These are phyloP conservation scores for Calocybe indica DNA, from an alignment of 768 basidiomycete species.

Conservation along the genomic window DNA sequence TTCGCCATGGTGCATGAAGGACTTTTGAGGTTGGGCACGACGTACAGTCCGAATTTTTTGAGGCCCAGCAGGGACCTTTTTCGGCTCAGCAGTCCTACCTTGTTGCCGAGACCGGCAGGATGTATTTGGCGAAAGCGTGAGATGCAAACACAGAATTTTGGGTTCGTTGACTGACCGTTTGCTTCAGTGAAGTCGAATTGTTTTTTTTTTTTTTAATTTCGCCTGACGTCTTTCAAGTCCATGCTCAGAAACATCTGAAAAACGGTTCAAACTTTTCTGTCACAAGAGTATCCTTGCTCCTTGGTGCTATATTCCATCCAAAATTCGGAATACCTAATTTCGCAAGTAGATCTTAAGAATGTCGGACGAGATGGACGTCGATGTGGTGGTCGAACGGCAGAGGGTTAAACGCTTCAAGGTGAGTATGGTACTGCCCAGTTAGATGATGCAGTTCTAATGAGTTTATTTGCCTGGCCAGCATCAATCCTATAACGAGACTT, in stretches of 20 bases:
- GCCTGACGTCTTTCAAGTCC: too few relatives aligned
- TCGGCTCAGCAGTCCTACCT: too few relatives aligned
- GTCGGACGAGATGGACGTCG: constrained; percentile 6
- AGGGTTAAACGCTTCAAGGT: constrained; percentile 51
- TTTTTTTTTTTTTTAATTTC: not conserved
- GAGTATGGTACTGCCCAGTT: not conserved
- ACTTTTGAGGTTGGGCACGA: too few relatives aligned
- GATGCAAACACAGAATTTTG: not conserved
- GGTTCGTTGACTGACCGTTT: not conserved
- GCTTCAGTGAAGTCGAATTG: not conserved
- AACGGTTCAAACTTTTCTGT: too few relatives aligned
- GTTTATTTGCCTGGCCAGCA: constrained; percentile 35
- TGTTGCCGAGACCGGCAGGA: not conserved
- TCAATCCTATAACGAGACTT: constrained; percentile 61
- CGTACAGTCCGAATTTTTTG: too few relatives aligned
- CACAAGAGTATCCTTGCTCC: too few relatives aligned
- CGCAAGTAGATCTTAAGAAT: too few relatives aligned
- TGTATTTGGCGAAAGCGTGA: not conserved
- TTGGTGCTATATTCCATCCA: too few relatives aligned
- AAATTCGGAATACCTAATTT: too few relatives aligned
- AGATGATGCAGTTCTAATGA: not conserved
- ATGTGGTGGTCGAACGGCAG: constrained; percentile 18
- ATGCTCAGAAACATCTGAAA: too few relatives aligned
- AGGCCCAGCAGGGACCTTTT: too few relatives aligned
- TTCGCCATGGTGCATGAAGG: constrained; percentile 14